These are phyloP conservation scores for Amaranthus hypochondriacus DNA, from an alignment of 148 eudicot species.

Conservation along the genomic window DNA sequence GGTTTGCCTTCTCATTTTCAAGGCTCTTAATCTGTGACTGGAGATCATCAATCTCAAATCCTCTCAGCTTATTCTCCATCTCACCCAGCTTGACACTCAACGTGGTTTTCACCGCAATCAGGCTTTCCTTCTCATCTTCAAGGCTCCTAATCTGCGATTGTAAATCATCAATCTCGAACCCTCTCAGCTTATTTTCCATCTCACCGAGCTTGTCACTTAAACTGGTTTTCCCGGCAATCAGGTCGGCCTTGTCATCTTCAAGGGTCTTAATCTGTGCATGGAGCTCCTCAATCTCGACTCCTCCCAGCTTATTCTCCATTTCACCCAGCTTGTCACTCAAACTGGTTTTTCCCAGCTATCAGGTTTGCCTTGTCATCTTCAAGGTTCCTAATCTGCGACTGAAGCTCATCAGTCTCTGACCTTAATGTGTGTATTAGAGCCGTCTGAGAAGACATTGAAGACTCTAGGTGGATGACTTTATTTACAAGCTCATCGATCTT, in stretches of 20 bases:
- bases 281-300: slow-evolving; percentile 49
- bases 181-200: slow-evolving; percentile 77
- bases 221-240: slow-evolving; percentile 40
- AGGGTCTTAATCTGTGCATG: slow-evolving; percentile 58
- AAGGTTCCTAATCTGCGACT: slow-evolving; percentile 55
- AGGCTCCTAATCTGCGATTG: slow-evolving; percentile 57
- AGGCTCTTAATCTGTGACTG: slow-evolving; percentile 53
- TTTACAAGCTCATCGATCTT: slow-evolving; percentile 82
- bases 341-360: slow-evolving; percentile 40
- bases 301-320: slow-evolving; percentile 30
- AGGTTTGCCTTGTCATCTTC: slow-evolving; percentile 66
- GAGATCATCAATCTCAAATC: slow-evolving; percentile 44
- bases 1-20: slow-evolving; percentile 57
- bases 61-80: slow-evolving; percentile 55
- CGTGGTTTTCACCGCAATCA: slow-evolving; percentile 44
- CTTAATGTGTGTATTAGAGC: slow-evolving; percentile 61
- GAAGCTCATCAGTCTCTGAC: slow-evolving; percentile 64
- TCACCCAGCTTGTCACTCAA: slow-evolving; percentile 44
- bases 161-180: slow-evolving; percentile 59
- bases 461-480: slow-evolving; percentile 71
- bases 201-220: slow-evolving; percentile 51
- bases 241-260: slow-evolving; percentile 58
- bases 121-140: slow-evolving; percentile 62
- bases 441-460: slow-evolving; percentile 74
- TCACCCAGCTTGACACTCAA: slow-evolving; percentile 44